Evolutionary conservation across 768 basidiomycete genomes (phyloP).

Genomic region (Podaxis mareebaensis): DNA sequence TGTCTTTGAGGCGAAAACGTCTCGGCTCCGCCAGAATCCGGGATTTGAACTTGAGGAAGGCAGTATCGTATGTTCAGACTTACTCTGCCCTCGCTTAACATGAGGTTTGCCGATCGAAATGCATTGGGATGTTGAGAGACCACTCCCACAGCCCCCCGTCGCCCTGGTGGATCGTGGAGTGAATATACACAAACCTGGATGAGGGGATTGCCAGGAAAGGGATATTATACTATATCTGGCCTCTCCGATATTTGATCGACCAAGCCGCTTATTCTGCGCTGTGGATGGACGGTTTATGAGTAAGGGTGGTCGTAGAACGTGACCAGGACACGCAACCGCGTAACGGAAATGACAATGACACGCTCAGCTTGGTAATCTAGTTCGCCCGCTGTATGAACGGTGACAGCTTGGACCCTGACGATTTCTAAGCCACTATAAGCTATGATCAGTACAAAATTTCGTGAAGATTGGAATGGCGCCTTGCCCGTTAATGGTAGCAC

Average conservation of each 20-base stretch:
- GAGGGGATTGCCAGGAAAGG: background rate
- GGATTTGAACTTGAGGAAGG: background rate
- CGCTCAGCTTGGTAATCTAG: background rate
- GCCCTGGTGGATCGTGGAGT: background rate
- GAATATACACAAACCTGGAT: background rate
- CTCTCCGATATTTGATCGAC: background rate
- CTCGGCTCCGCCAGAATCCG: background rate
- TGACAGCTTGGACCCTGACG: constrained; percentile 2
- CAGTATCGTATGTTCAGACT: background rate
- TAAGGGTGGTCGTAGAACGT: background rate
- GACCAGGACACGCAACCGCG: background rate
- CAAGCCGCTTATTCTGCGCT: background rate
- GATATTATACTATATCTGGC: background rate
- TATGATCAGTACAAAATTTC: background rate
- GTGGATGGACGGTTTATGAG: background rate
- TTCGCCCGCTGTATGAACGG: background rate
- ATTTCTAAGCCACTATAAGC: background rate
- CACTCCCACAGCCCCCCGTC: too few species aligned
- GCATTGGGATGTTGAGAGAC: background rate
- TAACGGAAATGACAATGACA: background rate
- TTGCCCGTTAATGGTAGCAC: background rate
- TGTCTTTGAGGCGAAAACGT: background rate
- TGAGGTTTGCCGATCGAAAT: background rate
- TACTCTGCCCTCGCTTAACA: background rate
- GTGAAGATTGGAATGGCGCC: background rate